Base-by-base conservation (phyloP, 768 basidiomycete species). In the Rhizopogon vulgaris region DNA sequence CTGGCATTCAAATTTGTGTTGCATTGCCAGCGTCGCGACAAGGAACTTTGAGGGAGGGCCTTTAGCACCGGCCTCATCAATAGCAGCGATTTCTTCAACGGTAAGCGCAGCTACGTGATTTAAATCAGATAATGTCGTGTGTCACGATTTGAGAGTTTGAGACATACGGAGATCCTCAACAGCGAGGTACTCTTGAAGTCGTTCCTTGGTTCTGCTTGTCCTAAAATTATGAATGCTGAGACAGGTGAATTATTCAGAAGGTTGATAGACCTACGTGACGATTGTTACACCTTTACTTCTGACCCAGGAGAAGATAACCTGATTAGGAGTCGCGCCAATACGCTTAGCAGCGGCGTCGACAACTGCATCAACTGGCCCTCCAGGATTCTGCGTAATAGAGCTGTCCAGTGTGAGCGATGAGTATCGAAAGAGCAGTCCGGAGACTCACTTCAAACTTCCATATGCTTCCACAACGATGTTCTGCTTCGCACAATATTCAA, bases 251-350 rank as follows among this genome's bases (percentile, higher is more conserved):
- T n/a, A 17, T 11, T 10, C 6, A 10, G 4, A 40, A 30, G 14
- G 14, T 22, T 17, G 30, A 38, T 9, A n/a, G 41, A 39, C 48
- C 22, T 62, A 83, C 83, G 85, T 88, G 54, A 87, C 82, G 46
- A 87, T 78, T 6, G 81, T 78, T 2, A 73, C 78, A 28, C 82
- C 81, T 62, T 90, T 90, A 28, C 76, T 74, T 58, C 73, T 77
- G 2, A 80, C 80, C 87, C 88, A 90, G 1, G 77, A 68, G 47
- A 90, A 77, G 22, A 90, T 68, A 34, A 87, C 80, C 58, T 90
- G 88, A 1, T 77, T 78, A 0, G 81, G 73, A 3, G 78, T 77
- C n/a, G 78, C 78, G 6, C 77, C 74, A 6, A 82, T 66, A 11
- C 79, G 71, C 37, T 71, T 66, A 0, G 84, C 84, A 12, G 79